Conservation (phyloP, 2,329 filamentous ascomycete species). For the Penicillium paneum region DNA sequence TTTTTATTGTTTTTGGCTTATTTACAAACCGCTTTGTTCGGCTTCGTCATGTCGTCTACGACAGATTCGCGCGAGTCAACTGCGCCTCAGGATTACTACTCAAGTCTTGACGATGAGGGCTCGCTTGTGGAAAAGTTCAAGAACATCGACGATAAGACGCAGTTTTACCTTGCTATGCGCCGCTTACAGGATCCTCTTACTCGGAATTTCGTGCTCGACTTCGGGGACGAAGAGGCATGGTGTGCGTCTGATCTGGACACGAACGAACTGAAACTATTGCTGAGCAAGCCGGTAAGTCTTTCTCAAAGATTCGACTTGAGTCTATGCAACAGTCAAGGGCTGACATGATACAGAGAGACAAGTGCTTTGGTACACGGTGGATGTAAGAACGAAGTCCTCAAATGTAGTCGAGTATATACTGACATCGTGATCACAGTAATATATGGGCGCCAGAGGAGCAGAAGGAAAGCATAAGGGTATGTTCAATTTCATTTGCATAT, state of each 20-base stretch:
- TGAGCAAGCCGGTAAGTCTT: slow-evolving; percentile 33
- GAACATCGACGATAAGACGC: slow-evolving; percentile 37
- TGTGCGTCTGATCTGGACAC: slow-evolving; percentile 39
- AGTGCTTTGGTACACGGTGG: slow-evolving; percentile 61
- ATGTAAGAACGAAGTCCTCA: slow-evolving; percentile 51
- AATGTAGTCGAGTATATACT: not conserved
- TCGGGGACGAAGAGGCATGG: slow-evolving; percentile 43
- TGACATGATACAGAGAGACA: slow-evolving; percentile 40
- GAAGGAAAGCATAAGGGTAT: slow-evolving; percentile 51
- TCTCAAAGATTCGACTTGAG: not conserved
- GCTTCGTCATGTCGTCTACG: slow-evolving; percentile 12
- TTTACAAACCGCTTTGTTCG: not conserved
- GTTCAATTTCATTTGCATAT: not conserved
- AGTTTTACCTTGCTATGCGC: slow-evolving; percentile 32
- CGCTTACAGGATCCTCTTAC: slow-evolving; percentile 31
- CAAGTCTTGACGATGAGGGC: slow-evolving; percentile 22
- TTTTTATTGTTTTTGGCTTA: not conserved
- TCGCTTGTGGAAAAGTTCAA: slow-evolving; percentile 29
- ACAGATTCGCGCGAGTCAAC: slow-evolving; percentile 7
- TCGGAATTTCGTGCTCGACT: slow-evolving; percentile 44
- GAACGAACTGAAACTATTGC: slow-evolving; percentile 34
- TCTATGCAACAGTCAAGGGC: not conserved
- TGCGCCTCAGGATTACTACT: slow-evolving; percentile 33
- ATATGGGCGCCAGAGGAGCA: slow-evolving; percentile 67
- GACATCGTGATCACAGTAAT: slow-evolving; percentile 49